Base-by-base conservation (phyloP, 768 basidiomycete genomes). In the Leccinum arenicola region DNA sequence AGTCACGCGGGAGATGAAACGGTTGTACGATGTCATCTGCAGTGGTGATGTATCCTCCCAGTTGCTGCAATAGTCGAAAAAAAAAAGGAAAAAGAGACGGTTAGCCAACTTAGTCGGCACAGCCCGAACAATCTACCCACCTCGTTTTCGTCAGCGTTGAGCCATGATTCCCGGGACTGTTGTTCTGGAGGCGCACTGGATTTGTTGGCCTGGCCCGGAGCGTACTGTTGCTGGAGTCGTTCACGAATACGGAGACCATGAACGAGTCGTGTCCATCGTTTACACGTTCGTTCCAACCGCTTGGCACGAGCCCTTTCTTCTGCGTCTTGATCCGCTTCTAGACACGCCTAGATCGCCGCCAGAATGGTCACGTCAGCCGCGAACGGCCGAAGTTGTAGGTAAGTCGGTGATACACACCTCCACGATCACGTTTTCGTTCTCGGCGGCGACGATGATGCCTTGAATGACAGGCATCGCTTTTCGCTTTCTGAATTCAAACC, bases 401-500 rank as follows among this genome's bases (percentile, higher is more conserved):
- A 49, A 51, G 23, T 19, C 36, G 36, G 25, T 61, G 62, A 68
- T 62, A 71, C 80, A 54, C 70, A 90, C 95, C 77, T 96, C 91
- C 27, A 95, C 73, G 15, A 98, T 68, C 4, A 80, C 70, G 1
- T 78, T 76, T 70, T 93, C 89, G 63, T 92, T 84, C 72, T 95
- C 94, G 40, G 79, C 79, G 15, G 95, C 92, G 27, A 93, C 80
- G 27, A 98, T 94, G 3, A 99, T 81, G 11, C 96, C 96, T 55
- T 87, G 83, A 33, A 96, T 76, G 59, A 93, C 78, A 4, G 96
- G 96, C 59, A 84, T 84, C 0, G 97, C 96, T 53, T 89, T 83
- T 33, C 91, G 87, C 72, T 95, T 95, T 70, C 87, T 93, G 77
- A 98, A 99, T 73, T 98, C 96, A 72, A 98, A 99, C 14, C 95